Percentiles rank a stretch among this genome's conserved stretches.
phyloP scores from a whole-genome alignment of 208 protist genomes.

The Eutreptiella sp. region DNA sequence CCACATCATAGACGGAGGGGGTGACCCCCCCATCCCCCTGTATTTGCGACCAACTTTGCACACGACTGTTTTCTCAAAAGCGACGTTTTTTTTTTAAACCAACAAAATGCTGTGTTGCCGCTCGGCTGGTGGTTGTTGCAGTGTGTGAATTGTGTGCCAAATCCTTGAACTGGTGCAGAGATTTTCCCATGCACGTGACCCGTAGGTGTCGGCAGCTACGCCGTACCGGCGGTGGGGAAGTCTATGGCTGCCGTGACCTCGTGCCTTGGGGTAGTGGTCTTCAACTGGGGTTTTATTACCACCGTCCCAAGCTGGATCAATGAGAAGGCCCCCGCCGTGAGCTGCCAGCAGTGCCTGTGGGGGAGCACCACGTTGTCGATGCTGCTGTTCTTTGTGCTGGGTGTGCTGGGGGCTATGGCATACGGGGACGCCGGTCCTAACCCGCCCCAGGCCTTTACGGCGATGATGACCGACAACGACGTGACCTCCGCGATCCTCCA shows the following conservation, averaged over 20 bases:
- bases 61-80: too few species aligned
- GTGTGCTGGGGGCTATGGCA: constrained; percentile 8
- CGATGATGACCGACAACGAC: constrained; percentile 4
- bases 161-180: too few species aligned
- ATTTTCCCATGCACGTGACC: too few species aligned
- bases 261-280: not conserved
- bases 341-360: constrained; percentile 11
- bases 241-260: not conserved
- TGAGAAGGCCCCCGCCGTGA: constrained; percentile 2
- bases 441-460: not conserved
- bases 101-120: too few species aligned
- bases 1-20: too few species aligned
- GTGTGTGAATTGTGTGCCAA: too few species aligned
- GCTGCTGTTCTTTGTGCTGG: constrained; percentile 10
- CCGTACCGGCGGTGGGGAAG: not conserved
- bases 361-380: not conserved
- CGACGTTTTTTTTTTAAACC: too few species aligned
- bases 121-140: too few species aligned
- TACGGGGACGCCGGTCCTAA: constrained; percentile 3
- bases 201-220: too few species aligned
- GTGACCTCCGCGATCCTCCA: constrained; percentile 1
- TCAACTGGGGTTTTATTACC: constrained; percentile 17
- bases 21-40: too few species aligned
- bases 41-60: too few species aligned
- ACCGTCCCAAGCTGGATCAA: constrained; percentile 20